These are phyloP conservation scores for Bromus sterilis DNA, from an alignment of 176 grass and related monocot species.

Conservation along the genomic window DNA sequence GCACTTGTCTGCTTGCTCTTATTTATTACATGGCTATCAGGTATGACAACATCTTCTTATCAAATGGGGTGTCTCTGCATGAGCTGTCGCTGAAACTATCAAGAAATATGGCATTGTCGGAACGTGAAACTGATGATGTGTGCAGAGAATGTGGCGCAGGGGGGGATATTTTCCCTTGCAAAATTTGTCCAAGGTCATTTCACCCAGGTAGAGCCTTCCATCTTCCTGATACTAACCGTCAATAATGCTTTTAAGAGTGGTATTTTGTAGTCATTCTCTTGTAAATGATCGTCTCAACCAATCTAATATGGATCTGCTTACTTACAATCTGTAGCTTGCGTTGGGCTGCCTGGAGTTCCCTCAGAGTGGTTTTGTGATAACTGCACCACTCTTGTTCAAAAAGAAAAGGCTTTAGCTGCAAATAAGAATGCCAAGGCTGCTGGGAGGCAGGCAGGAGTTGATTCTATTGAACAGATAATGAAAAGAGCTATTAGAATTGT, in stretches of 20 bases:
- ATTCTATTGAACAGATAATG: slow-evolving; percentile 96
- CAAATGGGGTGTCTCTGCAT: slow-evolving; percentile 93
- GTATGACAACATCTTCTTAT: slow-evolving; percentile 97
- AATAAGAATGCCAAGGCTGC: slow-evolving; percentile 98
- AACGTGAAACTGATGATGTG: slow-evolving; percentile 70
- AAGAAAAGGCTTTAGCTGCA: slow-evolving; percentile 67
- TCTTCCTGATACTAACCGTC: neutral
- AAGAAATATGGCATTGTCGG: slow-evolving; percentile 48
- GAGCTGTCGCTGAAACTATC: slow-evolving; percentile 89
- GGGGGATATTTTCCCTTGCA: slow-evolving; percentile 85
- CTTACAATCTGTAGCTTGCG: slow-evolving; percentile 53
- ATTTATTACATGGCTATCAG: slow-evolving; percentile 38
- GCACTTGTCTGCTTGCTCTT: neutral
- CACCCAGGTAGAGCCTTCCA: slow-evolving; percentile 51
- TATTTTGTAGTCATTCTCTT: neutral
- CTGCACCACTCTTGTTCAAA: slow-evolving; percentile 70
- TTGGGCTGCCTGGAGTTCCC: slow-evolving; percentile 52
- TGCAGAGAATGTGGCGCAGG: slow-evolving; percentile 84
- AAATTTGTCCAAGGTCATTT: slow-evolving; percentile 89
- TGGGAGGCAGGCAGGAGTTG: slow-evolving; percentile 87
- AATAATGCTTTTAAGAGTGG: neutral
- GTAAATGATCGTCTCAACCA: neutral
- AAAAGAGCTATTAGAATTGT: slow-evolving; percentile 84
- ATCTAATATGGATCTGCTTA: neutral
- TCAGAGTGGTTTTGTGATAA: slow-evolving; percentile 88